Conservation (phyloP, 2,329 filamentous ascomycete genomes). For the Didymella pinodella region DNA sequence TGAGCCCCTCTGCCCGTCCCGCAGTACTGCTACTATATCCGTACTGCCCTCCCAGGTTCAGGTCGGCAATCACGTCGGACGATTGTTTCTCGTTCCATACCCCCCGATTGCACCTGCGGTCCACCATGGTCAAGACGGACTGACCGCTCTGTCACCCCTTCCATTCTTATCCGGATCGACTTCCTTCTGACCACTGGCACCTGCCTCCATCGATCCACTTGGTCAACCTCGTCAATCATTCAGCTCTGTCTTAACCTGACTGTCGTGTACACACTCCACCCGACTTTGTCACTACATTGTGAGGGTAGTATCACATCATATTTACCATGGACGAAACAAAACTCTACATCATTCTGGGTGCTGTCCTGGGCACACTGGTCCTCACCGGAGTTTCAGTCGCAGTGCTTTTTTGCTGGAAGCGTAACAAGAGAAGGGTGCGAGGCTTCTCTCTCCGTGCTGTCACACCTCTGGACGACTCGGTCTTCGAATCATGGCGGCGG, state of each 20-base stretch:
- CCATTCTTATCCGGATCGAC: conserved; percentile 22
- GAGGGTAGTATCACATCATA: conserved; percentile 1
- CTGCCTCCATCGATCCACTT: conserved; percentile 19
- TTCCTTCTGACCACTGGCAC: conserved; percentile 25
- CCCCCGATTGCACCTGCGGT: conserved; percentile 27
- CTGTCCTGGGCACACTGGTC: conserved; percentile 45
- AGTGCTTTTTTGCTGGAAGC: conserved; percentile 44
- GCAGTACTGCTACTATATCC: conserved; percentile 43
- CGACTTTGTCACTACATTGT: conserved; percentile 6
- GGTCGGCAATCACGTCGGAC: conserved; percentile 31
- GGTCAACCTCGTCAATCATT: conserved; percentile 17
- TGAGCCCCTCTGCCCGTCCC: conserved; percentile 37
- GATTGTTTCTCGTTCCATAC: conserved; percentile 32
- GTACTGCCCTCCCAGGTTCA: conserved; percentile 34
- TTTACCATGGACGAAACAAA: conserved; percentile 42
- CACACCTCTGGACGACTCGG: conserved; percentile 51
- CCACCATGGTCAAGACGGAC: conserved; percentile 41
- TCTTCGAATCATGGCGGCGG: conserved; percentile 52
- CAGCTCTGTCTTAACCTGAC: conserved; percentile 9
- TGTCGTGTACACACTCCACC: conserved; percentile 7
- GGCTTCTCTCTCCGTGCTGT: conserved; percentile 49
- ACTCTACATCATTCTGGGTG: conserved; percentile 50
- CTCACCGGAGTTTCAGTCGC: conserved; percentile 38
- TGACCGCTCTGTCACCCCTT: conserved; percentile 30
- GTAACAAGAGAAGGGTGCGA: conserved; percentile 45